Percentiles rank a stretch among this genome's conserved stretches.
These are phyloP conservation scores for Fragaria nilgerrensis DNA, from an alignment of 306 rosid genomes.

Conservation along the genomic window DNA sequence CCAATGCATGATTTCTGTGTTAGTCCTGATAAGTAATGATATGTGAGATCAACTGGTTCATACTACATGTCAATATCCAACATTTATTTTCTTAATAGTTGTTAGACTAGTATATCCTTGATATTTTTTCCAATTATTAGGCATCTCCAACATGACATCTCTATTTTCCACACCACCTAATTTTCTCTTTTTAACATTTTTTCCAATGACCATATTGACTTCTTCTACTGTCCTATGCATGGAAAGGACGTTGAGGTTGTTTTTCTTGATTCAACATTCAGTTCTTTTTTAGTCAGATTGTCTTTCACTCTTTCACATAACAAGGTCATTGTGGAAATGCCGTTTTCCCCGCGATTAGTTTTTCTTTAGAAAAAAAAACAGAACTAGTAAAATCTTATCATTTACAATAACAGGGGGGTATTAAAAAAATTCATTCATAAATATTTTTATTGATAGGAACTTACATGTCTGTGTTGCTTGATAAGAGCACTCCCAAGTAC, in stretches of 20 bases:
- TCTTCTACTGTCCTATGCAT: conserved; percentile 8
- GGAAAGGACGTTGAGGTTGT: conserved; percentile 17
- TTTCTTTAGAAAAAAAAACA: not conserved
- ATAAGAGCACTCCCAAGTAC: not conserved
- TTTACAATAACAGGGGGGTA: not conserved
- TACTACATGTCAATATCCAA: not conserved
- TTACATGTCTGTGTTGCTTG: not conserved
- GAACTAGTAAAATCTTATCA: not conserved
- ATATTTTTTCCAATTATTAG: not conserved
- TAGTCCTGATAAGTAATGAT: conserved; percentile 21
- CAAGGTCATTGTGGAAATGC: not conserved
- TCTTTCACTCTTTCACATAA: not conserved
- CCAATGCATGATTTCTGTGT: conserved; percentile 1
- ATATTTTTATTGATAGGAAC: not conserved
- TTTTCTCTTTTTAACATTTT: not conserved
- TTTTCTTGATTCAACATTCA: conserved; percentile 6
- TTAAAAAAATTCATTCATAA: not conserved
- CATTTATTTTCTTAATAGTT: not conserved
- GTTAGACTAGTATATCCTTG: not conserved
- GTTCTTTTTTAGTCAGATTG: not conserved
- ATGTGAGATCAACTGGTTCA: conserved; percentile 20
- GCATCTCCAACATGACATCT: not conserved
- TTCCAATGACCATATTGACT: not conserved
- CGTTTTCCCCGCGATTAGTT: not conserved
- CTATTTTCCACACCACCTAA: conserved; percentile 47